Conservation (phyloP, 495 filamentous ascomycete genomes). For the Talaromyces wortmannii region DNA sequence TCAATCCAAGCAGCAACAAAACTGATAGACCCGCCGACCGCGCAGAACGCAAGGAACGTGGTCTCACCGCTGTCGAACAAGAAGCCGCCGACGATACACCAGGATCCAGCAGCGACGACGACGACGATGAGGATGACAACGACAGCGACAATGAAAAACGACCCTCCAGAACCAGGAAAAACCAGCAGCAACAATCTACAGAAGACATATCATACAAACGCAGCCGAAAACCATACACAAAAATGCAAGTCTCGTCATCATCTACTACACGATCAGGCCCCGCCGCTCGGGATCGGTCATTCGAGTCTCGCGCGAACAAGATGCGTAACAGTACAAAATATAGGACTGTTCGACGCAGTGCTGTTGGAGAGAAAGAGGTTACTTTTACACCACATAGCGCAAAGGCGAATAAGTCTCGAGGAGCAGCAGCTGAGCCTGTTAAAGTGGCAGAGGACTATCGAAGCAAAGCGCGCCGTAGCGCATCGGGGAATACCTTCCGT, state of each 20-base stretch:
- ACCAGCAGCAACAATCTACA: conserved; percentile 41
- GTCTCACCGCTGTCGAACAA: conserved; percentile 63
- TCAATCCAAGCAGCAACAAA: conserved; percentile 73
- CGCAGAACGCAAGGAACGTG: conserved; percentile 32
- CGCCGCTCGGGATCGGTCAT: conserved; percentile 45
- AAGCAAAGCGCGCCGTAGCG: conserved; percentile 42
- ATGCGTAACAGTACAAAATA: conserved; percentile 33
- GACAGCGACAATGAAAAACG: conserved; percentile 14
- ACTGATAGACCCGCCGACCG: conserved; percentile 12
- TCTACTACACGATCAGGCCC: conserved; percentile 19
- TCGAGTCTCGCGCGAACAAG: conserved; percentile 61
- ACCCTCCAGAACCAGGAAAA: conserved; percentile 44
- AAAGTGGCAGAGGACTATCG: conserved; percentile 15
- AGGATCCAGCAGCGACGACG: conserved; percentile 34
- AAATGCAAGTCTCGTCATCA: conserved; percentile 50
- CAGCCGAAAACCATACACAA: conserved; percentile 45
- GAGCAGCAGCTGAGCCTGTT: conserved; percentile 20
- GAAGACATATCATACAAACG: conserved; percentile 25
- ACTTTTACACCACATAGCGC: conserved; percentile 70
- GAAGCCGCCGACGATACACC: conserved; percentile 47
- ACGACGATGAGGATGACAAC: conserved; percentile 35
- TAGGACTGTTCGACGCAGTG: conserved; percentile 41
- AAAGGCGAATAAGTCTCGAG: conserved; percentile 25
- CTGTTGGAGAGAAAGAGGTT: conserved; percentile 78
- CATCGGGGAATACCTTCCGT: conserved; percentile 47